Evolutionary conservation across 768 basidiomycete species (phyloP).

Genomic region (Suillus bovinus): DNA sequence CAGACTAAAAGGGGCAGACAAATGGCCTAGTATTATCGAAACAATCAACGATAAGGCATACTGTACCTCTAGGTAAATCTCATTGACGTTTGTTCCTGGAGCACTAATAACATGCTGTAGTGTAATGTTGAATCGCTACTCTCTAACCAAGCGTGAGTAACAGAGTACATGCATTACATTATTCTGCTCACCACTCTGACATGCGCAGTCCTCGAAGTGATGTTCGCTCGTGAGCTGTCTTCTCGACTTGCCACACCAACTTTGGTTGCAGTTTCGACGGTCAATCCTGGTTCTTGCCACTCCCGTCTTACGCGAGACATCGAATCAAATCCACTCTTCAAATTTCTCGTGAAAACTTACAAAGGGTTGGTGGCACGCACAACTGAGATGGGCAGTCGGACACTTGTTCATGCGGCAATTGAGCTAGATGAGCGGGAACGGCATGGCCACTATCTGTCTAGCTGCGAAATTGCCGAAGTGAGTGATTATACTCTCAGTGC

Average conservation of each 20-base stretch:
- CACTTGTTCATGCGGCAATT: constrained; percentile 35
- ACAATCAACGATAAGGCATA: constrained; percentile 28
- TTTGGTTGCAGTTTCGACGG: constrained; percentile 31
- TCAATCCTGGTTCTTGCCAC: constrained; percentile 38
- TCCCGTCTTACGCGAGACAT: constrained; percentile 31
- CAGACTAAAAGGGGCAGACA: constrained; percentile 12
- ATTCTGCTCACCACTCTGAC: background rate
- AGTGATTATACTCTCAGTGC: constrained; percentile 29
- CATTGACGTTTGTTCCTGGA: constrained; percentile 2
- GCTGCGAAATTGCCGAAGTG: constrained; percentile 27
- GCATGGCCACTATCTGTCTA: constrained; percentile 33
- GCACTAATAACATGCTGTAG: constrained; percentile 11
- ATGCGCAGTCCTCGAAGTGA: constrained; percentile 33
- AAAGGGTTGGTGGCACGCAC: constrained; percentile 30
- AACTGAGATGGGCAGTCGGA: constrained; percentile 37
- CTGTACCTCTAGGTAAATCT: constrained; percentile 27
- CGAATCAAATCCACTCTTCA: constrained; percentile 12
- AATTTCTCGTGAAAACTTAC: constrained; percentile 3
- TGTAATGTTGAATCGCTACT: constrained; percentile 27
- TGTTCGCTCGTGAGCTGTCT: constrained; percentile 38
- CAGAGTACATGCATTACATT: constrained; percentile 11
- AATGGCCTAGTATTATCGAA: constrained; percentile 30
- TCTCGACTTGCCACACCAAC: constrained; percentile 29
- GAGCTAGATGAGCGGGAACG: constrained; percentile 24
- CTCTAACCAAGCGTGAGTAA: constrained; percentile 25